phyloP scores from a whole-genome alignment of 2,329 filamentous ascomycete species.

The Alternaria rosae region DNA sequence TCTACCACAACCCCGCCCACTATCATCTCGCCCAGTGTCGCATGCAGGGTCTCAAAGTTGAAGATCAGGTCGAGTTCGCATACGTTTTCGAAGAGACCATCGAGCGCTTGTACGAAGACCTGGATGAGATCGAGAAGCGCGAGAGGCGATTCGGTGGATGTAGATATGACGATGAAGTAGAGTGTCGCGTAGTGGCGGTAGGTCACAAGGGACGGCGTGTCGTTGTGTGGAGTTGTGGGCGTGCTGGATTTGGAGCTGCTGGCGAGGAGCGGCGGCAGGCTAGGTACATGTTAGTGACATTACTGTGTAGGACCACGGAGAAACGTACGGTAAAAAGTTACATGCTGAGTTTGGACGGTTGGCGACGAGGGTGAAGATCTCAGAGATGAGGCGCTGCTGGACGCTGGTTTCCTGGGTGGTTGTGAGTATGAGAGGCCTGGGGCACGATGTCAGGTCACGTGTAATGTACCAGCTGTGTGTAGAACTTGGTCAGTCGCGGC shows the following conservation, averaged over 20 bases:
- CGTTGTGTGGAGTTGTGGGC: slow-evolving; percentile 71
- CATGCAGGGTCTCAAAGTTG: slow-evolving; percentile 97
- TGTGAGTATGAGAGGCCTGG: background rate
- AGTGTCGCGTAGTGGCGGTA: slow-evolving; percentile 98
- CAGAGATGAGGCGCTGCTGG: slow-evolving; percentile 93
- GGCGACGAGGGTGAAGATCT: slow-evolving; percentile 95
- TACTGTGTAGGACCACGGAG: slow-evolving; percentile 12
- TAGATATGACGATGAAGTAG: slow-evolving; percentile 98
- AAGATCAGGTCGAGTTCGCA: slow-evolving; percentile 99
- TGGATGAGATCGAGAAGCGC: slow-evolving; percentile 96
- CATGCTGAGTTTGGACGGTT: slow-evolving; percentile 91
- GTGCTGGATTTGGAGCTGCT: slow-evolving; percentile 55
- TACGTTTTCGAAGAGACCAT: slow-evolving; percentile 96
- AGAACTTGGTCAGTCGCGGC: slow-evolving; percentile 96
- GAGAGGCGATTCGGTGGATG: slow-evolving; percentile 92
- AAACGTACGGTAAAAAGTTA: slow-evolving; percentile 83
- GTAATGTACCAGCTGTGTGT: slow-evolving; percentile 81
- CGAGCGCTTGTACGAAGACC: slow-evolving; percentile 95
- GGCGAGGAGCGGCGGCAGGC: slow-evolving; percentile 68
- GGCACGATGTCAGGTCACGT: slow-evolving; percentile 23
- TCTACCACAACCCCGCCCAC: slow-evolving; percentile 94
- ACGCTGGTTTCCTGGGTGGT: slow-evolving; percentile 84
- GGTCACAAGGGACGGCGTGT: slow-evolving; percentile 92
- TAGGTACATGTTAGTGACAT: slow-evolving; percentile 62
- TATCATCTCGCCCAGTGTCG: slow-evolving; percentile 90